Evolutionary conservation across 2,329 filamentous ascomycete species (phyloP).

Genomic region (Hypomyces rosellus): DNA sequence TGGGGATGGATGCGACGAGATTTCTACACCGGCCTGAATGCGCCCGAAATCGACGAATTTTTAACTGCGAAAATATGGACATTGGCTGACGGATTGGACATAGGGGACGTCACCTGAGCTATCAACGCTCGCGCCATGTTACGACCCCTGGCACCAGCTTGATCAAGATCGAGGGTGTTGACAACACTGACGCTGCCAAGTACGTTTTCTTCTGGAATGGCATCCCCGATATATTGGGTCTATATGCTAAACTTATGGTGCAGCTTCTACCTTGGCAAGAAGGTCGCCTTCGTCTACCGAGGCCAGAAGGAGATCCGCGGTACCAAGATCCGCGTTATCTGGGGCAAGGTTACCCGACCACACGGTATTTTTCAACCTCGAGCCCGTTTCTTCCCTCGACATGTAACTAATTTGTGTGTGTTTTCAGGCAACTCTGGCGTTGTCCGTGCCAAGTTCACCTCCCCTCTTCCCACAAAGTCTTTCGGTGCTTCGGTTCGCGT

Average conservation of each 20-base stretch:
- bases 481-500: constrained; percentile 95
- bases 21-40: not conserved
- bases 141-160: constrained; percentile 86
- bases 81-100: constrained; percentile 24
- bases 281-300: constrained; percentile 97
- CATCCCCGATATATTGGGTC: not conserved
- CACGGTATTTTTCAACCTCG: constrained; percentile 58
- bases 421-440: constrained; percentile 85
- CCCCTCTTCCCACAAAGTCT: constrained; percentile 91
- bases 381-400: not conserved
- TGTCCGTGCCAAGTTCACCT: constrained; percentile 94
- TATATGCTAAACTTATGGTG: constrained; percentile 19
- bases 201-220: constrained; percentile 40
- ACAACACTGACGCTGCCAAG: constrained; percentile 81
- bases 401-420: not conserved
- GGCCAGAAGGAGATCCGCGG: constrained; percentile 90
- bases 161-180: constrained; percentile 98
- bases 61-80: constrained; percentile 9
- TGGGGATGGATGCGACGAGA: not conserved
- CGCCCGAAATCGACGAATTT: constrained; percentile 9
- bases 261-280: constrained; percentile 97
- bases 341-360: constrained; percentile 94
- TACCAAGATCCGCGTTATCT: constrained; percentile 98
- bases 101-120: constrained; percentile 97
- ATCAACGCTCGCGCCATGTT: constrained; percentile 90